Evolutionary conservation across 2,329 filamentous ascomycete genomes (phyloP), one percentile per base, ranked within the genome.

Genomic region (Fusarium begoniae): DNA sequence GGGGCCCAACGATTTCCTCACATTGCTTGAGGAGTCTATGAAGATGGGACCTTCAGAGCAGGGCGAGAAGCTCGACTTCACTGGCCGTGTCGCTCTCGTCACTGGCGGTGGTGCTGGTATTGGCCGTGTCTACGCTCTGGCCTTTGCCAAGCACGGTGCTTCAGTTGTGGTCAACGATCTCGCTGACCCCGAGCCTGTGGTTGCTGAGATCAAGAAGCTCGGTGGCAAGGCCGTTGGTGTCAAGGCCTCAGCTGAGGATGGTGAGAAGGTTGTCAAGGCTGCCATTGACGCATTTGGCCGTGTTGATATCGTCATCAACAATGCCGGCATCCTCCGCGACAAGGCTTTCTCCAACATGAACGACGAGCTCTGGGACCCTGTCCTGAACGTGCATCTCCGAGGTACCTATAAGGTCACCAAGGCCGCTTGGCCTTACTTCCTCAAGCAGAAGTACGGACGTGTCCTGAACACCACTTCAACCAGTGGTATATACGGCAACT

Each of bases 321-420:
- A 99, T 81, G 96, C 96, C 60, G 96, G 96, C 80, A 99, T 99
- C 78, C 91, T 99, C 61, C 92, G 96, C 55, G 96, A 99, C 88
- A 98, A 98, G 90, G 95, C 96, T 45, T 99, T 99, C 83, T 89
- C 89, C 84, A 98, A 98, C 88, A 98, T 99, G 96, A 94, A 95
- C 69, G 96, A 99, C 82, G 92, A 90, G 80, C 89, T 95, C 80
- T 99, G 96, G 95, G 91, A 98, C 79, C 90, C 94, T 64, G 95
- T 99, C 79, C 85, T 98, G 85, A 93, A 95, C 78, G 95, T 98
- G 63, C 96, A 99, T 84, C 90, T 98, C 51, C 90, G 94, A 77
- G 96, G 96, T 77, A 99, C 96, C 70, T 99, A 97, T 87, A 97
- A 98, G 87, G 91, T 96, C 75, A 96, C 94, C 81, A 98, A 98